These are phyloP conservation scores for Myxozyma melibiosi DNA, from an alignment of 805 yeast species.

Conservation along the genomic window DNA sequence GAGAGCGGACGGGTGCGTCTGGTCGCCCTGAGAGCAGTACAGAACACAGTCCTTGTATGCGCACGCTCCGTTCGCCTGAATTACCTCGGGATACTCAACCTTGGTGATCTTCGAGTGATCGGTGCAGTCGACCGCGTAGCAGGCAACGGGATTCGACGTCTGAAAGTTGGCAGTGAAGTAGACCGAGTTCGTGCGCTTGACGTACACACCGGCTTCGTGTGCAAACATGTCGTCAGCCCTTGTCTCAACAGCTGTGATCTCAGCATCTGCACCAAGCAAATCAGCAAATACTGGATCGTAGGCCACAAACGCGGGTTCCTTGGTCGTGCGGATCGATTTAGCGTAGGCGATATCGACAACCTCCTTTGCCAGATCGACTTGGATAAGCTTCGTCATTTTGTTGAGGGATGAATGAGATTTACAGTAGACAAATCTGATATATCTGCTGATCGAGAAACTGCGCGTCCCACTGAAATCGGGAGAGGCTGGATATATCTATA, in stretches of 20 bases:
- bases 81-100: slow-evolving; percentile 17
- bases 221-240: slow-evolving; percentile 22
- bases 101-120: slow-evolving; percentile 10
- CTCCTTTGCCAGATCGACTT: slow-evolving; percentile 8
- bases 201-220: slow-evolving; percentile 32
- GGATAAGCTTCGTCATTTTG: neutral
- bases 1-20: slow-evolving; percentile 15
- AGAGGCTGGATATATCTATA: neutral
- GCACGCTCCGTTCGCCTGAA: slow-evolving; percentile 32
- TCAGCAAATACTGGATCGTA: slow-evolving; percentile 16
- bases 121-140: slow-evolving; percentile 18
- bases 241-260: slow-evolving; percentile 8
- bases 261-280: slow-evolving; percentile 14
- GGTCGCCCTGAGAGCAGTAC: slow-evolving; percentile 29
- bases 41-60: slow-evolving; percentile 19
- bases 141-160: slow-evolving; percentile 20
- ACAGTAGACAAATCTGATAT: neutral
- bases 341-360: slow-evolving; percentile 24
- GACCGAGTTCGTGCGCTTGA: slow-evolving; percentile 23
- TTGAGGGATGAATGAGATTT: neutral
- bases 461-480: neutral
- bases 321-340: neutral
- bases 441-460: neutral
- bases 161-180: slow-evolving; percentile 31
- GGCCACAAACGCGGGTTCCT: slow-evolving; percentile 17